Evolutionary conservation across 345 rosid species (phyloP).

Genomic region (Acer negundo): DNA sequence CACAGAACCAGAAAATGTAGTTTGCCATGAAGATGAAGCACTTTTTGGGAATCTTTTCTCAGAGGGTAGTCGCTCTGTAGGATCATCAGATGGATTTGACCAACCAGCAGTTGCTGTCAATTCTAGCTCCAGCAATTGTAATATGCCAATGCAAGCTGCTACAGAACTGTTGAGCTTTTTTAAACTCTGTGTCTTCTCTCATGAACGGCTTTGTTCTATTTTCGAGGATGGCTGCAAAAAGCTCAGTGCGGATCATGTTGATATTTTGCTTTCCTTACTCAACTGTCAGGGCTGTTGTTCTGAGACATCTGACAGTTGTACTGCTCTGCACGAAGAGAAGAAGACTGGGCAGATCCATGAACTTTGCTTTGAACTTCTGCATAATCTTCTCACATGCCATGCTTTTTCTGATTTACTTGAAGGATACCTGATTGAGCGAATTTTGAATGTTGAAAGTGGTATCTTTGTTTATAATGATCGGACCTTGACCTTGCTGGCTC

Average conservation of each 20-base stretch:
- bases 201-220: conserved; percentile 65
- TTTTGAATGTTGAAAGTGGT: conserved; percentile 74
- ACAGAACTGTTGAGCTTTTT: conserved; percentile 73
- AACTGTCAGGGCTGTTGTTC: conserved; percentile 40
- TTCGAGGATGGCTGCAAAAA: conserved; percentile 71
- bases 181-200: conserved; percentile 65
- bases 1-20: conserved; percentile 69
- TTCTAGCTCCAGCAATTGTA: conserved; percentile 52
- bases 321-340: conserved; percentile 57
- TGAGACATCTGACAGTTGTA: conserved; percentile 51
- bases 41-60: conserved; percentile 94
- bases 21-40: conserved; percentile 93
- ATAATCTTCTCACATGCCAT: conserved; percentile 56
- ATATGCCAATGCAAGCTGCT: conserved; percentile 82
- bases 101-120: conserved; percentile 57
- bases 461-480: conserved; percentile 63
- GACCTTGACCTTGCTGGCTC: conserved; percentile 76
- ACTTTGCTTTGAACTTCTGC: conserved; percentile 73
- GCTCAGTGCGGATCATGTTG: conserved; percentile 64
- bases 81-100: conserved; percentile 72
- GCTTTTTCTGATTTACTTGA: conserved; percentile 69
- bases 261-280: conserved; percentile 70
- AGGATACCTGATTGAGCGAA: conserved; percentile 68
- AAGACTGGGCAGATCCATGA: conserved; percentile 52
- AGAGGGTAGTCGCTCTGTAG: conserved; percentile 74